Base-by-base conservation (phyloP, 768 basidiomycete species). In the Mycena olivaceomarginata region DNA sequence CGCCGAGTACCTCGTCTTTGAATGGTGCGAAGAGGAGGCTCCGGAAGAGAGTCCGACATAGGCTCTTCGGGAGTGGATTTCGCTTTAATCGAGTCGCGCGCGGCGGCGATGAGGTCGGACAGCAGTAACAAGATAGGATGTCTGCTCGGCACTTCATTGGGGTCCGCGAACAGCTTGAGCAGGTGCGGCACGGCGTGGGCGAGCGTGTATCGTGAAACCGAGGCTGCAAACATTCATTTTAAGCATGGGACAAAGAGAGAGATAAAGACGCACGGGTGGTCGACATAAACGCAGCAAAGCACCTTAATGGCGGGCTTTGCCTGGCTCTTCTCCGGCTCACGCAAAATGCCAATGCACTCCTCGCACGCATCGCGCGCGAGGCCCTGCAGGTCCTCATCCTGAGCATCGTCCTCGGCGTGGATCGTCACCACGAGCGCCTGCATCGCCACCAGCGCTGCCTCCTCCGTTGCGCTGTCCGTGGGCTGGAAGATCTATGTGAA, bases 271-370 rank as follows among this genome's bases (percentile, higher is more conserved):
- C 82, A 97, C 97, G 90, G 10, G 96, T 95, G 15, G 94, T 94
- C n/a, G 90, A 86, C 84, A 96, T 90, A 79, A 97, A 92, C 2
- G 93, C 91, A n/a, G 77, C 94, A 94, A 43, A 99, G 85, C 43
- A 97, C 91, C 83, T 96, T 97, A 62, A 94, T 94, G 1, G 97
- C 97, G 53, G 96, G 93, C 82, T 93, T 93, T 1, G 98, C 97
- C 83, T 97, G 95, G 82, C 92, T 94, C 87, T 99, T 99, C 84
- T 99, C 98, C 0, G 98, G 97, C 82, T 98, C 96, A 57, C 93
- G 91, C 57, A 99, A 85, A 72, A 95, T 92, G 31, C 90, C 89
- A 10, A 97, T 88, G 80, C 96, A 97, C 82, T 98, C 96, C 71
- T 93, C 91, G 77, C 94, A 95, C 0, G 95, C 93, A 57, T 94